Evolutionary conservation across 108 stramenopile species (phyloP).

Genomic region (Stephanodiscus minutulus): DNA sequence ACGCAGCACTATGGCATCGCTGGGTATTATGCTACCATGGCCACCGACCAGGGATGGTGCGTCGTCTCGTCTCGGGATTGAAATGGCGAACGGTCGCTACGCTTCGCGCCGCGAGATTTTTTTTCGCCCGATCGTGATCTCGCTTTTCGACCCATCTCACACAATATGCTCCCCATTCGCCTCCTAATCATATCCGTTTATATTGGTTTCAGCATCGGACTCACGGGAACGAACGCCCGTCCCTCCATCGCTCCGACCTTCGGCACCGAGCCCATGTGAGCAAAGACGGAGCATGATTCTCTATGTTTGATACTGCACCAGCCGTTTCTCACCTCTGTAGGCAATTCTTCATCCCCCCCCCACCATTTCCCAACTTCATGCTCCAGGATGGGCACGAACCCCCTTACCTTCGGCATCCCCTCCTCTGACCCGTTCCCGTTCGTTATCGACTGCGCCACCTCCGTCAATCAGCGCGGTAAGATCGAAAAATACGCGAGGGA

Average conservation of each 20-base stretch:
- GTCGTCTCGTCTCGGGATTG: background rate
- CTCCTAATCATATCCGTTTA: background rate
- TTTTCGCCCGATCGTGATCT: background rate
- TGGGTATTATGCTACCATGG: conserved; percentile 75
- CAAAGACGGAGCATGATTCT: too few species aligned
- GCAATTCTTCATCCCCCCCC: too few species aligned
- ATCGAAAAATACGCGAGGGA: conserved; percentile 65
- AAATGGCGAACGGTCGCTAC: background rate
- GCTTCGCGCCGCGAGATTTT: background rate
- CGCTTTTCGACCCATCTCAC: background rate
- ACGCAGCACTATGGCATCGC: conserved; percentile 63
- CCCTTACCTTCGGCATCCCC: conserved; percentile 65
- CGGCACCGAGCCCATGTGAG: conserved; percentile 64
- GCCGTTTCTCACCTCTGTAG: too few species aligned
- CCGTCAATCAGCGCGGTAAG: conserved; percentile 69
- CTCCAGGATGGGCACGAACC: conserved; percentile 60
- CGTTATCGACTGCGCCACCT: conserved; percentile 72
- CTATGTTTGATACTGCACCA: too few species aligned
- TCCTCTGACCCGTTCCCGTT: conserved; percentile 58
- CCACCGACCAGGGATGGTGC: conserved; percentile 58
- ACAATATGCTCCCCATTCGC: background rate
- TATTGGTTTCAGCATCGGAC: conserved; percentile 41
- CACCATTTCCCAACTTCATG: too few species aligned
- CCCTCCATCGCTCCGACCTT: conserved; percentile 72
- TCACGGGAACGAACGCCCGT: conserved; percentile 68